Conservation (phyloP, 1,284 basidiomycete species). For the Moesziomyces sp. region DNA sequence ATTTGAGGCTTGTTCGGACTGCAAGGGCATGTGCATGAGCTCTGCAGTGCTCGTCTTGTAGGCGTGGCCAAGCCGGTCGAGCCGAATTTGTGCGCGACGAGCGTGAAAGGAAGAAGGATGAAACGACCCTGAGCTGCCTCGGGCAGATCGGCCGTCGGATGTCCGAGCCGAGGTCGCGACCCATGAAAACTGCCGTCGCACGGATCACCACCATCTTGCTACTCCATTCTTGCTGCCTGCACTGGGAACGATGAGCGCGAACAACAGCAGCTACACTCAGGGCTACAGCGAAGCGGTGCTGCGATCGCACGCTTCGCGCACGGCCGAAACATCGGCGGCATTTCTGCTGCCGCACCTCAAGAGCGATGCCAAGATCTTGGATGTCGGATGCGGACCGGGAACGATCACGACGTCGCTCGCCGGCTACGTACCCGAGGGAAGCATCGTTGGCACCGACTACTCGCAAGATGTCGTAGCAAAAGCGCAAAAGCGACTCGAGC, state of each 20-base stretch:
- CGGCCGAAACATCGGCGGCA: constrained; percentile 31
- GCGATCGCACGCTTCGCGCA: constrained; percentile 32
- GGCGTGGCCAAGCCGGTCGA: no score
- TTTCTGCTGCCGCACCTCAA: constrained; percentile 31
- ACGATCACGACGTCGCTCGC: constrained; percentile 37
- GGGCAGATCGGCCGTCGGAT: no score
- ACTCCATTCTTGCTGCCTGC: no score
- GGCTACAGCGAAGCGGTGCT: constrained; percentile 40
- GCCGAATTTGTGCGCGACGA: no score
- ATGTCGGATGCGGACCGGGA: constrained; percentile 43
- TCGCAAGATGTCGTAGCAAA: constrained; percentile 23
- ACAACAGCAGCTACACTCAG: constrained; percentile 26
- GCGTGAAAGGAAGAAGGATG: no score
- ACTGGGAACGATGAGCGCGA: constrained; percentile 7
- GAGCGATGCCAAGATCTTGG: constrained; percentile 20
- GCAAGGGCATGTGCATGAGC: no score
- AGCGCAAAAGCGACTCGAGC: constrained; percentile 18
- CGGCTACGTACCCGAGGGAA: constrained; percentile 18
- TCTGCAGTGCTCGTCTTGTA: no score
- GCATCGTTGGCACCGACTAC: constrained; percentile 33
- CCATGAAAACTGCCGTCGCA: no score
- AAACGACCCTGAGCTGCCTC: no score
- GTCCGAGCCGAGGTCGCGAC: no score
- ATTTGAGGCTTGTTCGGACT: no score
- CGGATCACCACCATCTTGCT: no score